These are phyloP conservation scores for Aphanomyces stellatus DNA, from an alignment of 352 stramenopile genomes.

Conservation along the genomic window DNA sequence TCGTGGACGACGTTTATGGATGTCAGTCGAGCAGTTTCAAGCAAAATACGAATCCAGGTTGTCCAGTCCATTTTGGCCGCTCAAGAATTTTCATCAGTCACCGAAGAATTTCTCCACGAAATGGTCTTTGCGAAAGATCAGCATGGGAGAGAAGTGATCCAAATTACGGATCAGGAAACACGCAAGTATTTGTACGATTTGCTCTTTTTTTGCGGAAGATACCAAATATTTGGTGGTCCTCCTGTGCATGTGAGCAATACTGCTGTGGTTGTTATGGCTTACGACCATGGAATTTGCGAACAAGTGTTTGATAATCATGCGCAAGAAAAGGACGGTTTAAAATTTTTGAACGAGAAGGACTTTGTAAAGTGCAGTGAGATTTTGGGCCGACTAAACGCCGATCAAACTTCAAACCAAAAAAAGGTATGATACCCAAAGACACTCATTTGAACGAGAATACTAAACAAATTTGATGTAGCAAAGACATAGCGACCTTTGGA, in stretches of 20 bases:
- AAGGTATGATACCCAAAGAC: neutral
- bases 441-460: neutral
- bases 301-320: neutral
- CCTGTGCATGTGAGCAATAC: neutral
- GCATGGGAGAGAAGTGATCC: no score
- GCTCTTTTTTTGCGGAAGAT: neutral
- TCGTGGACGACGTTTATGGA: no score
- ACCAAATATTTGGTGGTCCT: neutral
- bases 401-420: neutral
- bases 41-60: no score
- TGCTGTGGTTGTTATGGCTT: neutral
- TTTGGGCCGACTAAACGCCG: neutral
- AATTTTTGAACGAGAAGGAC: neutral
- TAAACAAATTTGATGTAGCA: no score
- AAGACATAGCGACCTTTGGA: neutral
- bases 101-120: no score
- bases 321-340: no score
- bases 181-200: neutral
- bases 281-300: neutral
- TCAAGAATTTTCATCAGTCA: no score
- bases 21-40: no score
- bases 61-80: no score
- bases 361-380: neutral
- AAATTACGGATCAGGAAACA: neutral
- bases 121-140: no score